phyloP scores from a whole-genome alignment of 2,329 filamentous ascomycete species.

The Alternaria longipes region DNA sequence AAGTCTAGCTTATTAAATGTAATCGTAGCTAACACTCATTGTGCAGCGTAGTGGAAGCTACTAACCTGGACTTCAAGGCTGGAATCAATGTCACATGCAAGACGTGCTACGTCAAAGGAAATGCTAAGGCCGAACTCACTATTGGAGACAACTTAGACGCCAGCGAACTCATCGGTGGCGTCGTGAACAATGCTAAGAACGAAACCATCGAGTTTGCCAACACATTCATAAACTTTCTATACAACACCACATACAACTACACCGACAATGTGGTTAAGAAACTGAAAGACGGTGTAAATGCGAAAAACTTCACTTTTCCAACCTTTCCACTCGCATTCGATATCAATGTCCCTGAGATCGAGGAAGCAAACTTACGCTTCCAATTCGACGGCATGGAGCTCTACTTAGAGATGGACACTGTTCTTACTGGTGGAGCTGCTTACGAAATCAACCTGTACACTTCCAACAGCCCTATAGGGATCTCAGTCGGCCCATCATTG shows the following conservation, averaged over 20 bases:
- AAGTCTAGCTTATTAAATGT: no score
- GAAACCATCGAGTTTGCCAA: conserved; percentile 31
- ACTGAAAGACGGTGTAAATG: conserved; percentile 26
- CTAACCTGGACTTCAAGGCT: conserved; percentile 14
- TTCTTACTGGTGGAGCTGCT: conserved; percentile 53
- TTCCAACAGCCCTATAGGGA: conserved; percentile 56
- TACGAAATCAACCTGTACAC: conserved; percentile 60
- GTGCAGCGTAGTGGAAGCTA: no score
- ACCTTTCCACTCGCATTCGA: conserved; percentile 38
- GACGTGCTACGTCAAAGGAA: conserved; percentile 62
- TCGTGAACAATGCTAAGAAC: not conserved
- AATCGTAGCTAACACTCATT: no score
- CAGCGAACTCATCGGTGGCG: conserved; percentile 25
- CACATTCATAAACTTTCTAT: conserved; percentile 19
- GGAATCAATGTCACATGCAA: conserved; percentile 58
- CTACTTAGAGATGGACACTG: conserved; percentile 60
- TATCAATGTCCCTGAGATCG: conserved; percentile 45
- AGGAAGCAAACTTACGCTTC: conserved; percentile 54
- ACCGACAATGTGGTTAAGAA: no score
- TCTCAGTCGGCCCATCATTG: conserved; percentile 52
- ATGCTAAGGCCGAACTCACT: conserved; percentile 55
- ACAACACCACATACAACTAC: no score
- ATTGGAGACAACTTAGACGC: conserved; percentile 56
- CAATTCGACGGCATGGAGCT: conserved; percentile 63
- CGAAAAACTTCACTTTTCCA: conserved; percentile 31